These are phyloP conservation scores for Cercospora berteroae DNA, from an alignment of 2,329 filamentous ascomycete species.

Conservation along the genomic window DNA sequence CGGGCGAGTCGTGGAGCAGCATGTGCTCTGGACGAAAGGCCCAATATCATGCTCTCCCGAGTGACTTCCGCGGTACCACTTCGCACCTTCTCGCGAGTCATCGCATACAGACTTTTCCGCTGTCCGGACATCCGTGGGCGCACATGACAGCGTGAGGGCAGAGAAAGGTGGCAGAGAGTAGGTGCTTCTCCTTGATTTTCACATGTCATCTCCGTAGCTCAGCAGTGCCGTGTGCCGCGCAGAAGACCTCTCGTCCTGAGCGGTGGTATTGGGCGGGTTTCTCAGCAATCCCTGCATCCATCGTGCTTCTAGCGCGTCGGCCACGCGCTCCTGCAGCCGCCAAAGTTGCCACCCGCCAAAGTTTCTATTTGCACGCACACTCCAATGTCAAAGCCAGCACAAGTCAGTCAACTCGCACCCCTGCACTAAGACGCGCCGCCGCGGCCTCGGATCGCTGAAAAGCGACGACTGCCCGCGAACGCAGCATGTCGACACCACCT, in stretches of 20 bases:
- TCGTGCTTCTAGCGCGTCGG: neutral
- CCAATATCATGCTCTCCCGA: neutral
- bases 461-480: neutral
- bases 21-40: neutral
- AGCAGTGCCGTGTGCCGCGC: neutral
- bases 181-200: neutral
- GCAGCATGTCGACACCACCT: neutral
- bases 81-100: neutral
- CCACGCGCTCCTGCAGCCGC: neutral
- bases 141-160: neutral
- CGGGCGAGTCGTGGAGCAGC: neutral
- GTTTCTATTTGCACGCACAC: neutral
- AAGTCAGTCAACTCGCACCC: neutral
- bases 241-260: neutral
- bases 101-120: neutral
- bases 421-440: neutral
- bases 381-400: neutral
- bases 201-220: neutral
- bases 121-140: neutral
- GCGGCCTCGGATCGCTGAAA: neutral
- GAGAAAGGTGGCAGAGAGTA: neutral
- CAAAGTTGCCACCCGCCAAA: neutral
- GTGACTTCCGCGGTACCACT: neutral
- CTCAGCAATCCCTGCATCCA: neutral
- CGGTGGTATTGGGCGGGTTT: neutral